Evolutionary conservation across 441 rosid genomes (phyloP), one percentile per base, ranked within the genome.

Genomic region (Syzygium malaccense): DNA sequence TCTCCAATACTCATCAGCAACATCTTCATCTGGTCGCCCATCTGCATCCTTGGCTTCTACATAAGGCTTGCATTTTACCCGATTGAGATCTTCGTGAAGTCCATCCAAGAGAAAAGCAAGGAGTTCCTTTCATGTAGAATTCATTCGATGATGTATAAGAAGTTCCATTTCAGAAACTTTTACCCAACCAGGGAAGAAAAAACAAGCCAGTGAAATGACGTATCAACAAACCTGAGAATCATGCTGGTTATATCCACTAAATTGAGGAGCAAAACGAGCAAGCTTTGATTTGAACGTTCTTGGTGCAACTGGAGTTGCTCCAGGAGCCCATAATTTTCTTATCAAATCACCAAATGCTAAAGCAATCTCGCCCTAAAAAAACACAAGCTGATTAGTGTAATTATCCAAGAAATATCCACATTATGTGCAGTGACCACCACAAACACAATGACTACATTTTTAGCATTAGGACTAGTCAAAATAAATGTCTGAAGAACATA

Each of bases 241-340:
- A 92, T 96, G 98, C 93, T 96, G 98, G 93, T 94, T 95, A 91
- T 90, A 96, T 90, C 98, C 98, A 91, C 92, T 94, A 91, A 96
- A 96, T 85, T 96, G 98, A 91, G 95, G 93, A 88, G 98, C 97
- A 91, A 95, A 96, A 78, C 94, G 95, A 91, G 96, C 93, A 89
- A 96, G 96, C 92, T 96, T 96, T 86, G 94, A 93, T 92, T 96
- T 96, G 90, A 96, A 96, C 20, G 91, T 93, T 93, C 94, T 93
- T 86, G 98, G 97, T 85, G 95, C 92, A 87, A 95, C 92, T 60
- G 96, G 93, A 86, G 94, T 86, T 87, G 96, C 94, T 90, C 96
- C 96, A 89, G 98, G 97, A 88, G 94, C 95, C 98, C 97, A 96
- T 86, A 96, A 89, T 88, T 94, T 95, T 92, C 98, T 95, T 90